phyloP scores from a whole-genome alignment of 441 rosid species.

The Erodium texanum region DNA sequence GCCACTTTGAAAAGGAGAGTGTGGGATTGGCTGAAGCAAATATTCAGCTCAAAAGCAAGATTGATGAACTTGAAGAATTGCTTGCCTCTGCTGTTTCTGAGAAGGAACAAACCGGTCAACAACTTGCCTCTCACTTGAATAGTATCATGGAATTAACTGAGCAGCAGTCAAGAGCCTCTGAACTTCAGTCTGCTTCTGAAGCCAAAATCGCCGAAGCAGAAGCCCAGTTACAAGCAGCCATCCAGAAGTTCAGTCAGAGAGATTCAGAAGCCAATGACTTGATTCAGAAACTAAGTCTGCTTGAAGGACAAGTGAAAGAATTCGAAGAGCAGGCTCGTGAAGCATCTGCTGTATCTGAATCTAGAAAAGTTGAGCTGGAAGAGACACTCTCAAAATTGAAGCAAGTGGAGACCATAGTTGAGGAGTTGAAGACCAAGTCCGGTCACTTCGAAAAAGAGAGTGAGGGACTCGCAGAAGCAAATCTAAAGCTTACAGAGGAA shows the following conservation, averaged over 20 bases:
- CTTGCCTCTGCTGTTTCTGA: constrained; percentile 49
- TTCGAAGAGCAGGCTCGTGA: constrained; percentile 29
- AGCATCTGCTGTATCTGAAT: constrained; percentile 47
- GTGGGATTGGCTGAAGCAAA: constrained; percentile 25
- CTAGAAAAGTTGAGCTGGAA: constrained; percentile 29
- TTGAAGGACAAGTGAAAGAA: background rate
- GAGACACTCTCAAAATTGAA: constrained; percentile 36
- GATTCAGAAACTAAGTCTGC: constrained; percentile 43
- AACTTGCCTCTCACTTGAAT: constrained; percentile 40
- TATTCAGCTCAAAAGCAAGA: constrained; percentile 58
- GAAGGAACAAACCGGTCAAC: constrained; percentile 52
- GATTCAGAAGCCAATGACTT: constrained; percentile 47
- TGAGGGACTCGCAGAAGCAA: constrained; percentile 65
- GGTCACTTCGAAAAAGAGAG: constrained; percentile 56
- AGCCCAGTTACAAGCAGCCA: constrained; percentile 36
- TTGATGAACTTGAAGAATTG: constrained; percentile 66
- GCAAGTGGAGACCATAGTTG: constrained; percentile 47
- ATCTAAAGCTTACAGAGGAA: constrained; percentile 67
- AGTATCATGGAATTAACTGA: constrained; percentile 43
- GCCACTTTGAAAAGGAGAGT: too few species aligned
- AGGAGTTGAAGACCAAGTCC: constrained; percentile 53
- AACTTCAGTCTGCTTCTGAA: constrained; percentile 46
- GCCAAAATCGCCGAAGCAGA: constrained; percentile 41
- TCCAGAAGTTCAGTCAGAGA: constrained; percentile 31
- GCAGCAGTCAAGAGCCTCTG: constrained; percentile 45